Base-by-base conservation (phyloP, 176 grass and related monocot species). In the Cymbopogon citratus region DNA sequence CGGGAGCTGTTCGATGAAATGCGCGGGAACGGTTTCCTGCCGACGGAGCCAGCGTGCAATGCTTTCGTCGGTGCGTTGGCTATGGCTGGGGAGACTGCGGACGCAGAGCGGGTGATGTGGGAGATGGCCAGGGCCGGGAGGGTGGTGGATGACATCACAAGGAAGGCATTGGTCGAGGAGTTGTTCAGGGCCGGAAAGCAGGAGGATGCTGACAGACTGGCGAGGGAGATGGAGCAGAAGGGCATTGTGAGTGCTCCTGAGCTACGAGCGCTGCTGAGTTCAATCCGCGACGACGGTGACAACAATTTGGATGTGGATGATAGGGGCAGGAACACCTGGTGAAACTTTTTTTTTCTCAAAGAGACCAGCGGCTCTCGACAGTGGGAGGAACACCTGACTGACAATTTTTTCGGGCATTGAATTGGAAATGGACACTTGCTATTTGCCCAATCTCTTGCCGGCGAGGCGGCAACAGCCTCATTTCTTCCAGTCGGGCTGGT, bases 1-100 rank as follows among this genome's bases (percentile, higher is more conserved):
- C 43, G 39, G 26, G 90, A 95, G 85, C 36, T 92, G 87, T 90
- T 92, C 70, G 80, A 84, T 9, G 82, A 77, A 88, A 90, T 92
- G 90, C 83, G 54, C 34, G 80, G 12, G 2, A 88, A 84, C 14
- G 80, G 51, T 26, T 35, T 90, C 31, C 68, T 81, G 79, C 81
- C 75, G 11, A 84, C 81, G 19, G 74, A 77, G 59, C 84, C 40
- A 48, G 63, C 88, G 1, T 85, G 85, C 59, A 90, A 95, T 79
- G 84, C 90, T 7, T 81, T 95, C 49, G 85, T 90, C 71, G 71
- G 90, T 57, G 85, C 80, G 39, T 81, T 95, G 52, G 93, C 90
- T 39, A 83, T 95, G 73, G 87, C 45, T 21, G 82, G 93, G 18
- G 85, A 92, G 87, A 66, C 48, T 21, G 63, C 2, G 23, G 85